Percentiles rank a stretch among this genome's conserved stretches.
These are phyloP conservation scores for Dorcoceras hygrometricum DNA, from an alignment of 257 asterid genomes.

Conservation along the genomic window DNA sequence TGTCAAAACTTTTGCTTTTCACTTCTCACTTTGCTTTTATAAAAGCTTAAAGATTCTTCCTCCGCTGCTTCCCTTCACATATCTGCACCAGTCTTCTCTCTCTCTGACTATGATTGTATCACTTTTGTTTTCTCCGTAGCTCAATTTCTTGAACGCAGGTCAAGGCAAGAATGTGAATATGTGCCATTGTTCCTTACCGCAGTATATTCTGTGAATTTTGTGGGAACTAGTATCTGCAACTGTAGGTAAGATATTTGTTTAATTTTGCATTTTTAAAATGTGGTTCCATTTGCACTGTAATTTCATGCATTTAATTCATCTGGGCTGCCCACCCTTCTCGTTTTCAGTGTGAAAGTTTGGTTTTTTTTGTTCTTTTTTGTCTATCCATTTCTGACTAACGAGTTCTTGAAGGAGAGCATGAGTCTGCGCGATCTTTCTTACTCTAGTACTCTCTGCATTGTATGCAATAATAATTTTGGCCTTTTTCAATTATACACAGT, in stretches of 20 bases:
- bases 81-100: background rate
- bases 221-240: background rate
- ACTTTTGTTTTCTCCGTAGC: background rate
- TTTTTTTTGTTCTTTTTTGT: no score
- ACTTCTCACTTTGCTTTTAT: background rate
- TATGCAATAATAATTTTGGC: background rate
- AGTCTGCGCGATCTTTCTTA: background rate
- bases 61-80: background rate
- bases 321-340: background rate
- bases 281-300: background rate
- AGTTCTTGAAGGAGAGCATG: background rate
- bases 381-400: background rate
- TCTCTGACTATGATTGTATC: no score
- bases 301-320: background rate
- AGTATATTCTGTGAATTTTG: background rate
- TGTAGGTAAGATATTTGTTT: background rate
- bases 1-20: background rate
- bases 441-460: background rate
- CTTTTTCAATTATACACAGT: background rate
- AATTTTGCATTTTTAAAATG: no score
- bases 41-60: background rate
- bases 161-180: background rate
- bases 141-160: background rate
- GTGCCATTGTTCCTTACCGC: background rate
- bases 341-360: background rate